phyloP scores from a whole-genome alignment of 345 rosid genomes.

The Aquilaria malaccensis region DNA sequence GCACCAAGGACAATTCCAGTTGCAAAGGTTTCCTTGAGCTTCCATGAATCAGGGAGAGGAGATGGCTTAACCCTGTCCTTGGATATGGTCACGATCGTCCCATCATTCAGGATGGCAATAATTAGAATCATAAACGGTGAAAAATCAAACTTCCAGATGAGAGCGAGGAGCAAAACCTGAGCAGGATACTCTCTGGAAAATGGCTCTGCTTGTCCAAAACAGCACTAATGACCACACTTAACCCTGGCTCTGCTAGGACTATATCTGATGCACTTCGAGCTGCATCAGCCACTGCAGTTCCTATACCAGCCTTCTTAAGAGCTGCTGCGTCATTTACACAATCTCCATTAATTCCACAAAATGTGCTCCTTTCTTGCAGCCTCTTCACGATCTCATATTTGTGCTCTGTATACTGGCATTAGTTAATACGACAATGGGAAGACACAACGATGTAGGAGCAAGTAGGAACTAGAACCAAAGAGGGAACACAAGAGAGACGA shows the following conservation, averaged over 20 bases:
- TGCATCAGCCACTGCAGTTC: conserved; percentile 96
- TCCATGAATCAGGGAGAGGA: conserved; percentile 84
- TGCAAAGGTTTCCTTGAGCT: conserved; percentile 80
- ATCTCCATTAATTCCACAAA: conserved; percentile 97
- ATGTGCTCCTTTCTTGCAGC: conserved; percentile 81
- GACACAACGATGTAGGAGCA: too few relatives aligned
- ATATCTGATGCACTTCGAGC: conserved; percentile 91
- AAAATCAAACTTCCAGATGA: conserved; percentile 90
- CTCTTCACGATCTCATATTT: conserved; percentile 91
- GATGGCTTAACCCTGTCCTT: conserved; percentile 86
- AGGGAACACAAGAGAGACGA: too few relatives aligned
- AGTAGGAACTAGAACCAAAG: too few relatives aligned
- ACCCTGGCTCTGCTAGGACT: conserved; percentile 89
- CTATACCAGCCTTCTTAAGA: conserved; percentile 88
- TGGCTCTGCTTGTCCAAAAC: conserved; percentile 88
- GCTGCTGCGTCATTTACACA: conserved; percentile 99
- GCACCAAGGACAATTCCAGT: conserved; percentile 80
- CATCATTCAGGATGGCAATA: conserved; percentile 85
- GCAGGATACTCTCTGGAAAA: conserved; percentile 86
- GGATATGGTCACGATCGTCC: conserved; percentile 79
- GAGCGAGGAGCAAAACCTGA: conserved; percentile 87
- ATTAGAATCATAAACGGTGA: conserved; percentile 95
- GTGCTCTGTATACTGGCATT: conserved; percentile 45
- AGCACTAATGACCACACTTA: conserved; percentile 92
- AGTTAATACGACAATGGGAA: conserved; percentile 6